Evolutionary conservation across 2,329 filamentous ascomycete species (phyloP), one percentile per base, ranked within the genome.

Genomic region (Aspergillus transmontanensis): DNA sequence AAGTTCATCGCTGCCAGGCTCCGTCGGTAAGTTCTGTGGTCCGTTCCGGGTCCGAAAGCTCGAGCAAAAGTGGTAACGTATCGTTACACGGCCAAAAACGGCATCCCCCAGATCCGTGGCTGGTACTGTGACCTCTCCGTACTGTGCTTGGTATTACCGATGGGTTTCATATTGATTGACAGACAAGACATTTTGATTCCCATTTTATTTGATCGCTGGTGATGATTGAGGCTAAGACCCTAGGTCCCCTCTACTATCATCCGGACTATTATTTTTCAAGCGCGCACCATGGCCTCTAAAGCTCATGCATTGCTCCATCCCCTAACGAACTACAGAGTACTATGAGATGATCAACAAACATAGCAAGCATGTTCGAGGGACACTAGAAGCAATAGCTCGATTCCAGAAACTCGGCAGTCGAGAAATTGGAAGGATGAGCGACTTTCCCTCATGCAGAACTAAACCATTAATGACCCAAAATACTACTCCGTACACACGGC

Each of bases 331-430:
- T 34, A 34, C 11, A 4, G 26, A 28, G 26, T 34, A 34, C 32
- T 34, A 34, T 36, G 23, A 48, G 23, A 48, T 48, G 12, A 48
- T 23, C 45, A 48, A 48, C 43, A 21, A 48, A 28, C 21, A 26
- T 10, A 48, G n/a, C 21, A 48, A 26, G 23, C 45, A 16, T 48
- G 32, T 32, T 43, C 48, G 21, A 21, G 50, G 30, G 16, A 21
- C 63, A 32, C 62, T 66, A 66, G 65, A 65, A 65, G 26, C 26
- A 59, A 59, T 59, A 59, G 43, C 34, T 43, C 57, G 36, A 53
- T 65, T 68, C 64, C 43, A 65, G 65, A 67, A 68, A 36, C 32
- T 50, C 65, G 66, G 64, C 62, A 54, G 10, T 23, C 46, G 6
- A 26, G 11, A 16, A 28, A 14, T 48, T 26, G 23, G 12, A 28